Evolutionary conservation across 2,329 filamentous ascomycete species (phyloP).

Genomic region (Plenodomus lindquistii): DNA sequence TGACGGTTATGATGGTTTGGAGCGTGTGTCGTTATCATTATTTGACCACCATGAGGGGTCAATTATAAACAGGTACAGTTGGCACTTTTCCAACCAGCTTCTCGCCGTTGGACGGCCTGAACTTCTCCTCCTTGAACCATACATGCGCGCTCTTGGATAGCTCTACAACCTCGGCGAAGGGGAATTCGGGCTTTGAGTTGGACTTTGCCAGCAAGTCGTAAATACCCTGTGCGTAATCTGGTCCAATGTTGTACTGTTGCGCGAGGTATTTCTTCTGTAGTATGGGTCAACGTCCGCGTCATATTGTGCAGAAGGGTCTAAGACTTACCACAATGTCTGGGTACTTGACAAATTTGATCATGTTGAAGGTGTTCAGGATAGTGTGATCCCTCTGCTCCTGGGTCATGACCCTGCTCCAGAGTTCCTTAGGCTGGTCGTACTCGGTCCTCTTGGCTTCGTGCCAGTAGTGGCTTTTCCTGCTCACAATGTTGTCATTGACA

Average conservation of each 20-base stretch:
- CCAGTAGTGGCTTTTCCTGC: conserved; percentile 59
- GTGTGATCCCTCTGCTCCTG: conserved; percentile 50
- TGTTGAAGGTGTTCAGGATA: conserved; percentile 54
- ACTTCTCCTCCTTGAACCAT: conserved; percentile 53
- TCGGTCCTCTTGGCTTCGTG: conserved; percentile 59
- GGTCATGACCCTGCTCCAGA: conserved; percentile 56
- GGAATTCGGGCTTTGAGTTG: conserved; percentile 51
- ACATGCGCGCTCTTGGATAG: conserved; percentile 50
- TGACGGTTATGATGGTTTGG: no score
- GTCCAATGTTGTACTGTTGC: conserved; percentile 56
- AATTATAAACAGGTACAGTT: conserved; percentile 8
- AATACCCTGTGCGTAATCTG: conserved; percentile 53
- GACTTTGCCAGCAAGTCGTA: conserved; percentile 52
- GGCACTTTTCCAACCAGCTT: conserved; percentile 48
- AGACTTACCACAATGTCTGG: conserved; percentile 47
- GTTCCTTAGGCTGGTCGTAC: conserved; percentile 56
- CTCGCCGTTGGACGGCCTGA: conserved; percentile 46
- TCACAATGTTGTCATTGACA: conserved; percentile 55
- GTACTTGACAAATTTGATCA: conserved; percentile 51
- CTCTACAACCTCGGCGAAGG: conserved; percentile 52
- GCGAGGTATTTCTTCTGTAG: conserved; percentile 55
- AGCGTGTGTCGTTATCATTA: no score
- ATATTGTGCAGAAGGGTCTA: not conserved
- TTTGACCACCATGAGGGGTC: no score
- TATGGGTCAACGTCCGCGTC: no score